These are phyloP conservation scores for Amaranthus palmeri DNA, from an alignment of 148 eudicot species.

Conservation along the genomic window DNA sequence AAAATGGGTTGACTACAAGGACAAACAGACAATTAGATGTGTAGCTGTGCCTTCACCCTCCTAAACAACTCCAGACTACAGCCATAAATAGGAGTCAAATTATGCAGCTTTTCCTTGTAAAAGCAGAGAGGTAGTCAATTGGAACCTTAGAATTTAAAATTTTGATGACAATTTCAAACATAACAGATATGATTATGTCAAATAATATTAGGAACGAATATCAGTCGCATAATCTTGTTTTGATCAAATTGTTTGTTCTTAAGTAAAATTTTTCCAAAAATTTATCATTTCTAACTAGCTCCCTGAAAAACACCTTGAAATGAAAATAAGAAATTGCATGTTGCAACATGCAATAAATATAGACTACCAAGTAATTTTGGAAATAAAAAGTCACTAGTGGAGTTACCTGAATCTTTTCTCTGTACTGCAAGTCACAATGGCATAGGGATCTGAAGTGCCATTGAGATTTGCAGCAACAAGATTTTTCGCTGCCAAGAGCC, in stretches of 20 bases:
- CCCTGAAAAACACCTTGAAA: not conserved
- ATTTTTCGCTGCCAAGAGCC: conserved; percentile 83
- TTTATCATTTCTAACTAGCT: not conserved
- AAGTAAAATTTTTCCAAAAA: not conserved
- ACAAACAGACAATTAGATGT: no score
- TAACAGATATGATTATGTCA: not conserved
- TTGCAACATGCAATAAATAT: not conserved
- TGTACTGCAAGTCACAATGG: conserved; percentile 75
- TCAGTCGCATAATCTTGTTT: not conserved
- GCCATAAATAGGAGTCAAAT: no score
- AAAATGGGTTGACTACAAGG: no score
- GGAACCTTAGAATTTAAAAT: no score
- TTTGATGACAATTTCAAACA: not conserved
- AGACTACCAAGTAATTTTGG: not conserved
- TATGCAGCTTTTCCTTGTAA: no score
- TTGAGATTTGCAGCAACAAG: conserved; percentile 80
- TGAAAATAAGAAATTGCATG: not conserved
- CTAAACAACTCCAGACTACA: no score
- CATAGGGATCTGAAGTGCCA: conserved; percentile 97
- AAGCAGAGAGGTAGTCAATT: no score
- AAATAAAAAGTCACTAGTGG: not conserved
- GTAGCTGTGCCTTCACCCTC: no score
- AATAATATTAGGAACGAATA: not conserved
- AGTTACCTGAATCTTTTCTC: conserved; percentile 91
- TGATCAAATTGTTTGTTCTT: not conserved